Evolutionary conservation across 805 yeast species (phyloP).

Genomic region (Starmera caribaea): DNA sequence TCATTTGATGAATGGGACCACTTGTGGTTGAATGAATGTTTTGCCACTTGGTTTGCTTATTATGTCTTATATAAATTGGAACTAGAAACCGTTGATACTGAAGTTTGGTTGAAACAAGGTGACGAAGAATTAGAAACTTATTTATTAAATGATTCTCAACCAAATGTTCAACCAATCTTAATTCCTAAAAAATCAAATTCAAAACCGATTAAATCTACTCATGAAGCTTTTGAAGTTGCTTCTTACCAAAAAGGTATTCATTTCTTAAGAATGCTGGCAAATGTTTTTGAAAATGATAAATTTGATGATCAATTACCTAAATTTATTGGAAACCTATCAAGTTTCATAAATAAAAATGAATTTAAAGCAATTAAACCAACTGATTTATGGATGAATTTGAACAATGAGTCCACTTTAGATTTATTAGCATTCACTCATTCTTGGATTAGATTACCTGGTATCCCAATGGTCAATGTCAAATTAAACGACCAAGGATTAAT

Average conservation of each 20-base stretch:
- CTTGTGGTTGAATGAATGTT: conserved; percentile 69
- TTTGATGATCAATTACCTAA: conserved; percentile 21
- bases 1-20: conserved; percentile 60
- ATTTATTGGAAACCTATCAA: conserved; percentile 27
- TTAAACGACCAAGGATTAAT: conserved; percentile 20
- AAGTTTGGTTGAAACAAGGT: conserved; percentile 25
- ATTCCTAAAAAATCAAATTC: conserved; percentile 15
- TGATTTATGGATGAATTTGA: conserved; percentile 42
- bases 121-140: conserved; percentile 21
- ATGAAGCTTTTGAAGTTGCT: conserved; percentile 37
- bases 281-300: conserved; percentile 26
- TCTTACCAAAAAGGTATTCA: conserved; percentile 55
- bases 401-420: conserved; percentile 28
- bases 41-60: conserved; percentile 67
- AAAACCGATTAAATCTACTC: conserved; percentile 28
- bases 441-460: conserved; percentile 54
- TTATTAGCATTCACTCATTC: conserved; percentile 43
- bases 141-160: conserved; percentile 27
- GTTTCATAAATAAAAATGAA: conserved; percentile 26
- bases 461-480: conserved; percentile 38
- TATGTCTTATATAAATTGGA: conserved; percentile 27
- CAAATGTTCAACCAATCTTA: conserved; percentile 25
- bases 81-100: conserved; percentile 14
- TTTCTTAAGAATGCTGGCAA: conserved; percentile 42
- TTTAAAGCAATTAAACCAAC: conserved; percentile 34